These are phyloP conservation scores for Eucalyptus urophylla DNA, from an alignment of 345 rosid genomes.

Conservation along the genomic window DNA sequence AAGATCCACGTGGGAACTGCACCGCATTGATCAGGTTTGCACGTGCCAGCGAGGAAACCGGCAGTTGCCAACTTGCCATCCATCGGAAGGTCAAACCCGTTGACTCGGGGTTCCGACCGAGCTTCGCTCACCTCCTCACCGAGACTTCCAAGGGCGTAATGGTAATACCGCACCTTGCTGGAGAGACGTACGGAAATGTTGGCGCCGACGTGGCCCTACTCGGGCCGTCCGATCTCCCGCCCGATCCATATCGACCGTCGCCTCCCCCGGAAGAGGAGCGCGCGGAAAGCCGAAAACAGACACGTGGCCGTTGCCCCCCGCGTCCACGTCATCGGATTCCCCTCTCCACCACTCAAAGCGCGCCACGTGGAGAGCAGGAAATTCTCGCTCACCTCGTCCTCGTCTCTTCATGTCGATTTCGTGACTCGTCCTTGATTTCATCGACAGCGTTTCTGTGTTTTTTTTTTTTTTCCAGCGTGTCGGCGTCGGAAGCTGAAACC, in stretches of 20 bases:
- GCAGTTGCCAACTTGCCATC: not conserved
- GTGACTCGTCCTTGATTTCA: not conserved
- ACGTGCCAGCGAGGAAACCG: not conserved
- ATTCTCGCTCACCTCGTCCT: not conserved
- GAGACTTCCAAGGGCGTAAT: not conserved
- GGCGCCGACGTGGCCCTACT: not conserved
- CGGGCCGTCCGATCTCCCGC: not conserved
- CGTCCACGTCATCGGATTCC: not conserved
- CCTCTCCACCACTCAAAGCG: not conserved
- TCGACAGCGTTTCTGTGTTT: not conserved
- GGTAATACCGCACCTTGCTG: not conserved
- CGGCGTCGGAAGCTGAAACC: not conserved
- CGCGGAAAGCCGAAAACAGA: conserved; percentile 12
- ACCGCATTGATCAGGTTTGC: not conserved
- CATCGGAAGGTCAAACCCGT: not conserved
- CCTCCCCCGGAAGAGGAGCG: conserved; percentile 8
- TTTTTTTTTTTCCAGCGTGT: not conserved
- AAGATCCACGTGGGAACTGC: not conserved
- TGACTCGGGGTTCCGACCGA: not conserved
- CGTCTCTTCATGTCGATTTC: not conserved
- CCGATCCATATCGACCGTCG: not conserved
- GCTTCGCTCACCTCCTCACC: not conserved
- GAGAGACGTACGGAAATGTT: too few relatives aligned
- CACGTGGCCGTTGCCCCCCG: conserved; percentile 5
- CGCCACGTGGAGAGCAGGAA: not conserved